These are phyloP conservation scores for Lophiostoma macrostomum DNA, from an alignment of 495 filamentous ascomycete species.

Conservation along the genomic window DNA sequence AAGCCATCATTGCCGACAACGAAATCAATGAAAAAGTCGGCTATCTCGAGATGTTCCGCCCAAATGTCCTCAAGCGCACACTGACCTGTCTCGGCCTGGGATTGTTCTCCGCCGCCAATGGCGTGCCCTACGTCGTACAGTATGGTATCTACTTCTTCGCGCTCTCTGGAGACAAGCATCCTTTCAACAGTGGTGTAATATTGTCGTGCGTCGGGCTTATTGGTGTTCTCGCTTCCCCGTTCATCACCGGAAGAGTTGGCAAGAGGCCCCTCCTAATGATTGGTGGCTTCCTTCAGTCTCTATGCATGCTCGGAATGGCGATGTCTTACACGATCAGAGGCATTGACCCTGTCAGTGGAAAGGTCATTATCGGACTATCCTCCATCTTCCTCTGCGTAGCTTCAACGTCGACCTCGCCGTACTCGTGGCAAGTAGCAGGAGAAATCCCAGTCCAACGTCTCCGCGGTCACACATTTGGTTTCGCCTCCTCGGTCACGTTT, in stretches of 20 bases:
- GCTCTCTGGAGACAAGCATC: background rate
- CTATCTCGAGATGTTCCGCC: slow-evolving; percentile 28
- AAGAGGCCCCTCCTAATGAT: background rate
- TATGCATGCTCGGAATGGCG: slow-evolving; percentile 1
- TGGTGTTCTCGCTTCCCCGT: background rate
- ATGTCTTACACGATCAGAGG: background rate
- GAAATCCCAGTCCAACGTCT: slow-evolving; percentile 16
- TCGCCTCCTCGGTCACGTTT: slow-evolving; percentile 18
- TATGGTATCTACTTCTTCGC: slow-evolving; percentile 5
- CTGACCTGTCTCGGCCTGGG: background rate
- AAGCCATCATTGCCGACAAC: slow-evolving; percentile 18
- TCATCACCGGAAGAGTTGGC: slow-evolving; percentile 1
- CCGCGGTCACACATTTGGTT: slow-evolving; percentile 18
- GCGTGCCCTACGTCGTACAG: slow-evolving; percentile 1
- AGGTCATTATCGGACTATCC: background rate
- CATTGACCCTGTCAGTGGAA: background rate
- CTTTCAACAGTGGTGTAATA: background rate
- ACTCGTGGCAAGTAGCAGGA: slow-evolving; percentile 18
- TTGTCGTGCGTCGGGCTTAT: background rate
- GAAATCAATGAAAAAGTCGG: background rate
- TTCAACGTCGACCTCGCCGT: background rate
- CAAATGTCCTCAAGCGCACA: slow-evolving; percentile 6
- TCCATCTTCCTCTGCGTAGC: background rate
- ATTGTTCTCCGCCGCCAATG: slow-evolving; percentile 6
- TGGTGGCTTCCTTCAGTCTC: background rate